Evolutionary conservation across 129 eudicot species (phyloP).

Genomic region (Flaveria linearis): DNA sequence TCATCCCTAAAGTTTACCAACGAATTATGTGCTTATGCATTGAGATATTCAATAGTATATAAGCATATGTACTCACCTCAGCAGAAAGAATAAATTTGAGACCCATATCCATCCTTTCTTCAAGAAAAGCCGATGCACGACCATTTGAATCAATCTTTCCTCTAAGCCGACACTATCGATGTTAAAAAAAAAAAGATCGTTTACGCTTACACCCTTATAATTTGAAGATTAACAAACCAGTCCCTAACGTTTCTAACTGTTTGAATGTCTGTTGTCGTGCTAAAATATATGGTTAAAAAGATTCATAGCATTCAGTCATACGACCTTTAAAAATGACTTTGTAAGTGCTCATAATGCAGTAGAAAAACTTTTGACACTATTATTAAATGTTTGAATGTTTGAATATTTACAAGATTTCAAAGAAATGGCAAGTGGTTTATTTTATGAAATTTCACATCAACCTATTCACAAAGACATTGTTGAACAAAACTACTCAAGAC

Average conservation of each 20-base stretch:
- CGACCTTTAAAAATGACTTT: background rate
- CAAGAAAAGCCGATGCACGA: constrained; percentile 69
- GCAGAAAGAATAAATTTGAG: constrained; percentile 84
- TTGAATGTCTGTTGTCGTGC: background rate
- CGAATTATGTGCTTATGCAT: background rate
- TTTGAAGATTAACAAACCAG: background rate
- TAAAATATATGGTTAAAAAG: background rate
- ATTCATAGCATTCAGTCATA: background rate
- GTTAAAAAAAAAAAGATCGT: background rate
- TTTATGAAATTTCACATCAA: background rate
- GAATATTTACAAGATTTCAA: background rate
- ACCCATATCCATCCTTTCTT: constrained; percentile 76
- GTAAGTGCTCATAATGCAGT: background rate
- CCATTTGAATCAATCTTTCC: constrained; percentile 88
- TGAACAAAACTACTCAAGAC: no score
- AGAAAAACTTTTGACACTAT: background rate
- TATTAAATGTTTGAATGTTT: background rate
- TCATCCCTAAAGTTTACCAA: background rate
- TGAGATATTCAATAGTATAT: background rate
- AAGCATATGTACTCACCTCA: constrained; percentile 46
- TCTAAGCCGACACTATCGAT: constrained; percentile 76
- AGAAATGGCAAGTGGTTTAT: background rate
- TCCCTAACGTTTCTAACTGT: background rate
- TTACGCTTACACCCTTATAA: background rate
- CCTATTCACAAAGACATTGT: no score